Conservation (phyloP, 116 monocot genomes). For the Thalassia testudinum region DNA sequence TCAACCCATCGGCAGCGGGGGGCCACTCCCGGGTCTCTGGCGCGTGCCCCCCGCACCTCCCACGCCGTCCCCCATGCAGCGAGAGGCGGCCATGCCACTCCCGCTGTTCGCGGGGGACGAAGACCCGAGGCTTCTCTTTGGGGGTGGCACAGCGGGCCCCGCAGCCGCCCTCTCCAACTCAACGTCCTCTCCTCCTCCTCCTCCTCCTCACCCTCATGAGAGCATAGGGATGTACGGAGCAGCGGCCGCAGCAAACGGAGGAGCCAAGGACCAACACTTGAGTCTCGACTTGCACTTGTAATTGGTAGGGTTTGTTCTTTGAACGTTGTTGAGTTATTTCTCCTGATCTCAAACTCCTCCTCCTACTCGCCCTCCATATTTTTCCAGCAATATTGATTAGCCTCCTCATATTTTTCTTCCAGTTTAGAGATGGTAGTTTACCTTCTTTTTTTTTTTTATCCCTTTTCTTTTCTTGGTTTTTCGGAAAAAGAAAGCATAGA, state of each 20-base stretch:
- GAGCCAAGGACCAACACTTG: constrained; percentile 18
- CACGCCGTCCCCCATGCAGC: constrained; percentile 4
- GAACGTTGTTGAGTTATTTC: too few relatives aligned
- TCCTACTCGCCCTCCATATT: too few relatives aligned
- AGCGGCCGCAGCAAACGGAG: background rate
- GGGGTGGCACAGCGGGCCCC: background rate
- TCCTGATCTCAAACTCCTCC: too few relatives aligned
- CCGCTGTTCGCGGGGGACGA: constrained; percentile 2
- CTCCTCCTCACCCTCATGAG: background rate
- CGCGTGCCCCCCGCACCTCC: constrained; percentile 10
- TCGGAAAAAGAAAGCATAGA: too few relatives aligned
- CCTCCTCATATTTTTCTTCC: too few relatives aligned
- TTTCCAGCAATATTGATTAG: too few relatives aligned
- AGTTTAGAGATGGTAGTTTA: too few relatives aligned
- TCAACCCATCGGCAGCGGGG: constrained; percentile 48
- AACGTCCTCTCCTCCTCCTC: background rate
- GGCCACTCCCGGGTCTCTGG: constrained; percentile 40
- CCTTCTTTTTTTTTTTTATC: too few relatives aligned
- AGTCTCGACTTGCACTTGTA: constrained; percentile 31
- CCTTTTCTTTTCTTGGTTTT: too few relatives aligned
- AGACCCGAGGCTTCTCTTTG: background rate
- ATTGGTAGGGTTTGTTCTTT: background rate
- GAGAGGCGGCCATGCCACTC: background rate
- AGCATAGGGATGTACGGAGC: too few relatives aligned
- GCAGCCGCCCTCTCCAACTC: background rate